These are phyloP conservation scores for Panellus pusillus DNA, from an alignment of 768 basidiomycete genomes.

Conservation along the genomic window DNA sequence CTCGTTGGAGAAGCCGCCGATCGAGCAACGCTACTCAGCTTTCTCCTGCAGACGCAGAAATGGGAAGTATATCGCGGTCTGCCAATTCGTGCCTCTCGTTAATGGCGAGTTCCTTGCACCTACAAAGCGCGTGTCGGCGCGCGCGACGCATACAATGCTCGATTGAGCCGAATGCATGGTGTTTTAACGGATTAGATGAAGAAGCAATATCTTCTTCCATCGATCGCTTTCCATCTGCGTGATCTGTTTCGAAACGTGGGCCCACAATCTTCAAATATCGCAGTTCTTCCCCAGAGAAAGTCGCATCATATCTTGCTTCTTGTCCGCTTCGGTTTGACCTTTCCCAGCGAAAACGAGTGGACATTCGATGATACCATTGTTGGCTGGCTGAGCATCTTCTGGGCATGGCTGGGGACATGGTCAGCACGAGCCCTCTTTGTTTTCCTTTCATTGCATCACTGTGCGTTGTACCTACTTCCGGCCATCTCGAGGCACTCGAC, in stretches of 20 bases:
- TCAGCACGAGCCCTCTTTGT: conserved; percentile 18
- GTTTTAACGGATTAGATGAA: conserved; percentile 32
- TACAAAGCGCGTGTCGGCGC: not conserved
- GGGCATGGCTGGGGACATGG: conserved; percentile 42
- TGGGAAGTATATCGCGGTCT: conserved; percentile 36
- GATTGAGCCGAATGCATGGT: conserved; percentile 29
- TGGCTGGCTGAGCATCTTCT: conserved; percentile 41
- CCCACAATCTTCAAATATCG: conserved; percentile 32
- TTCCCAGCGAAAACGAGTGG: conserved; percentile 15
- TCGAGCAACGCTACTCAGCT: conserved; percentile 24
- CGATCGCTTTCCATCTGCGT: conserved; percentile 27
- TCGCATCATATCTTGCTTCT: conserved; percentile 30
- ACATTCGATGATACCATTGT: conserved; percentile 21
- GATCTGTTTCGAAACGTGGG: conserved; percentile 25
- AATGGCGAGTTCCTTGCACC: conserved; percentile 26
- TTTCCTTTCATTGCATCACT: conserved; percentile 25
- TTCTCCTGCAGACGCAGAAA: conserved; percentile 35
- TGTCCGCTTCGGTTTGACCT: conserved; percentile 27
- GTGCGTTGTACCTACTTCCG: conserved; percentile 35
- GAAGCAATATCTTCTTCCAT: conserved; percentile 30
- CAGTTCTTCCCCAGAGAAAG: conserved; percentile 26
- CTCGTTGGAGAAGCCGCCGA: conserved; percentile 9
- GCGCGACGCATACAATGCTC: conserved; percentile 28
- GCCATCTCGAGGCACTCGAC: conserved; percentile 27
- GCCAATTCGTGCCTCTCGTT: conserved; percentile 35